Evolutionary conservation across 306 rosid species (phyloP).

Genomic region (Prunus salicina): DNA sequence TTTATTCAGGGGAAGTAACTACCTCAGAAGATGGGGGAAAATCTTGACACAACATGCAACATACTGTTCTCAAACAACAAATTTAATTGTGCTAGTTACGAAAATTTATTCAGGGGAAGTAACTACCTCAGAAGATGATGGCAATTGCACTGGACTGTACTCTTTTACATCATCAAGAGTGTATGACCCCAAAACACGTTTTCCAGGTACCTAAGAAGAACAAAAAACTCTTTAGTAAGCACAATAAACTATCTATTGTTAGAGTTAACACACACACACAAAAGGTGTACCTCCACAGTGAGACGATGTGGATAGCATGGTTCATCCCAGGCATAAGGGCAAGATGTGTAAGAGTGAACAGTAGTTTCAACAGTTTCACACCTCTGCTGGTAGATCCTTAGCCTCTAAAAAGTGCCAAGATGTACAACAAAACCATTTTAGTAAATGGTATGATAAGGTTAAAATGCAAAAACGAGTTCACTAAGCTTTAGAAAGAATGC

Average conservation of each 20-base stretch:
- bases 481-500: background rate
- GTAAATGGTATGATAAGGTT: background rate
- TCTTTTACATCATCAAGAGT: conserved; percentile 87
- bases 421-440: conserved; percentile 14
- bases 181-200: conserved; percentile 75
- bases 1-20: conserved; percentile 15
- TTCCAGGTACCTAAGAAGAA: conserved; percentile 79
- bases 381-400: conserved; percentile 84
- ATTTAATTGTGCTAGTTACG: background rate
- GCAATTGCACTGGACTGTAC: conserved; percentile 60
- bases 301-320: conserved; percentile 93
- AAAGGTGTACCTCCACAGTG: conserved; percentile 61
- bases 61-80: background rate
- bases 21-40: conserved; percentile 46
- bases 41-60: background rate
- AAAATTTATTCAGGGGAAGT: conserved; percentile 14
- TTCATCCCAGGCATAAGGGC: conserved; percentile 93
- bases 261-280: background rate
- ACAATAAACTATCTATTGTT: conserved; percentile 15
- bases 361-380: conserved; percentile 87
- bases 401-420: conserved; percentile 53
- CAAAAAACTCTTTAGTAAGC: conserved; percentile 16
- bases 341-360: conserved; percentile 70
- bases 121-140: conserved; percentile 76
- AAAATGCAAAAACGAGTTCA: background rate